phyloP scores from a whole-genome alignment of 768 basidiomycete species.

The Jaapia argillacea region DNA sequence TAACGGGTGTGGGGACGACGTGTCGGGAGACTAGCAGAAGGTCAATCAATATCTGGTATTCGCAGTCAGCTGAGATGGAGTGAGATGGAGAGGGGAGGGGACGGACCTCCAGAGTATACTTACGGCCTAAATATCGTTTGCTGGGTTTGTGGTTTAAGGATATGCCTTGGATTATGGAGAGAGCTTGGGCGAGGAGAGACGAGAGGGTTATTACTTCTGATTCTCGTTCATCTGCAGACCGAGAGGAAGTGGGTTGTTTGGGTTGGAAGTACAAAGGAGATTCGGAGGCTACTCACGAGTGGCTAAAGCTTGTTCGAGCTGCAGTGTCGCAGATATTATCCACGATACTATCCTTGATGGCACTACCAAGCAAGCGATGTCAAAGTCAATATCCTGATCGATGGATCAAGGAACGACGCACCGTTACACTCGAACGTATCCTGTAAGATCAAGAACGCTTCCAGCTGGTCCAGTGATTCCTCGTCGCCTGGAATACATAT shows the following conservation, averaged over 20 bases:
- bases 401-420: conserved; percentile 23
- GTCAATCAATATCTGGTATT: conserved; percentile 59
- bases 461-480: conserved; percentile 34
- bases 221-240: conserved; percentile 33
- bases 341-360: conserved; percentile 55
- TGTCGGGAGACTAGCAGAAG: conserved; percentile 60
- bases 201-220: conserved; percentile 38
- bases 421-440: conserved; percentile 79
- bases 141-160: conserved; percentile 56
- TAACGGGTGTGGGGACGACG: conserved; percentile 5
- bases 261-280: conserved; percentile 1
- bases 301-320: conserved; percentile 41
- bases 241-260: no score
- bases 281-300: conserved; percentile 2
- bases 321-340: conserved; percentile 41
- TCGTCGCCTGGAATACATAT: conserved; percentile 30
- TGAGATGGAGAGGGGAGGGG: background rate
- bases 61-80: background rate
- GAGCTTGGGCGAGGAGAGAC: conserved; percentile 43
- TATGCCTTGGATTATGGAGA: conserved; percentile 72
- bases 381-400: background rate
- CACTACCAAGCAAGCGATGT: conserved; percentile 32
- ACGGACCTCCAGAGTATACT: conserved; percentile 57
- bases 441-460: conserved; percentile 55
- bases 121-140: conserved; percentile 62